These are phyloP conservation scores for Diutina sp. DNA, from an alignment of 1,139 yeast genomes.

Conservation along the genomic window DNA sequence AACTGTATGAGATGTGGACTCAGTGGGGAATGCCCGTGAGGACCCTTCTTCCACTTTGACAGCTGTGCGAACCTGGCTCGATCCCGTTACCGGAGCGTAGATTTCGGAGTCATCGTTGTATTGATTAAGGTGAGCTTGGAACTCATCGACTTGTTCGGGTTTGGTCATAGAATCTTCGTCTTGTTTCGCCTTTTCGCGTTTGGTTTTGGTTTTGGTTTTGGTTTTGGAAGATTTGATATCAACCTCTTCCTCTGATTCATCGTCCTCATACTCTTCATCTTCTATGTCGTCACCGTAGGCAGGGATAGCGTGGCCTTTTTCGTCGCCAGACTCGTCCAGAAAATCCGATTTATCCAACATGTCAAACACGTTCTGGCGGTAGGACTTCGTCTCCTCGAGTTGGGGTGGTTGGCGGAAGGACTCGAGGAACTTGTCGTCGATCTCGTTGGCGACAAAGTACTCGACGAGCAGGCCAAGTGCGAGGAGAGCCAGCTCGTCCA, in stretches of 20 bases:
- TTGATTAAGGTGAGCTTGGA: too few species aligned
- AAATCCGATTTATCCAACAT: not conserved
- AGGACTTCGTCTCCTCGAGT: not conserved
- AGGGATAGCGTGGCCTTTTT: not conserved
- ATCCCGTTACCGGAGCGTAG: not conserved
- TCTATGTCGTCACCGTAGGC: not conserved
- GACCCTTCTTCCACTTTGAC: not conserved
- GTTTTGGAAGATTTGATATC: too few species aligned
- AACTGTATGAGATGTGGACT: not conserved
- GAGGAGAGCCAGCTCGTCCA: conserved; percentile 1
- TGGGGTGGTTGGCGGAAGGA: not conserved
- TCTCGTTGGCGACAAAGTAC: not conserved
- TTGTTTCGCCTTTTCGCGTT: too few species aligned
- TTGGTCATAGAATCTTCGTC: too few species aligned
- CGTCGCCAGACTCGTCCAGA: not conserved
- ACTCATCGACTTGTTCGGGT: too few species aligned
- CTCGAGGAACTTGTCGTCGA: not conserved
- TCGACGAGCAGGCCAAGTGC: not conserved
- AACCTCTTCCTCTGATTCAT: too few species aligned
- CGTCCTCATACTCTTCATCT: not conserved
- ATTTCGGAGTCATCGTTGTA: too few species aligned
- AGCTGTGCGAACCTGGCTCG: not conserved
- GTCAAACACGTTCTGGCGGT: not conserved
- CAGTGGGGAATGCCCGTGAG: not conserved
- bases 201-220: too few species aligned